Evolutionary conservation across 768 basidiomycete genomes (phyloP).

Genomic region (Calocybe cyanea): DNA sequence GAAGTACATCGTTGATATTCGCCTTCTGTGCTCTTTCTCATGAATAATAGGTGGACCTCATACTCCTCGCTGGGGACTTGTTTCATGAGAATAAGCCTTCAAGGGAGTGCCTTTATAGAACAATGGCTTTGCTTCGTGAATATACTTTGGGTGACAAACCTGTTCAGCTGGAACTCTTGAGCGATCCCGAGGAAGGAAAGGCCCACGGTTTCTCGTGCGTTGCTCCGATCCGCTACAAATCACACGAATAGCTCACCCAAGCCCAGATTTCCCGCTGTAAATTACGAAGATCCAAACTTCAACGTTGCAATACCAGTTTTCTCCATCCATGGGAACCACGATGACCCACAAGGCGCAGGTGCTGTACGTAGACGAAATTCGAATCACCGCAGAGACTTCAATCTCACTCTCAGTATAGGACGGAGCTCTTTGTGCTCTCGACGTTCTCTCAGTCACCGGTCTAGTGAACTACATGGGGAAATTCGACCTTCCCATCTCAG

Average conservation of each 20-base stretch:
- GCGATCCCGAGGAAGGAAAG: slow-evolving; percentile 90
- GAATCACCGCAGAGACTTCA: not conserved
- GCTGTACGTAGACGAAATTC: slow-evolving; percentile 50
- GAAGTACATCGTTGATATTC: slow-evolving; percentile 50
- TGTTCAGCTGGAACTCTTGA: slow-evolving; percentile 86
- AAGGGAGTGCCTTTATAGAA: slow-evolving; percentile 83
- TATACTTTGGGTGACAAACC: slow-evolving; percentile 87
- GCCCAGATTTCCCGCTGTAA: slow-evolving; percentile 87
- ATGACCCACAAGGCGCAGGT: slow-evolving; percentile 96
- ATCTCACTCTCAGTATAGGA: slow-evolving; percentile 46
- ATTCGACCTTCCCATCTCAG: slow-evolving; percentile 77
- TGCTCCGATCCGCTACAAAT: not conserved
- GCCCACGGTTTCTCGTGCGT: slow-evolving; percentile 80
- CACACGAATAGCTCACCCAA: slow-evolving; percentile 1
- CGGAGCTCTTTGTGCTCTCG: slow-evolving; percentile 93
- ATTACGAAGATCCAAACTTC: slow-evolving; percentile 95
- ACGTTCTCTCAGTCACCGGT: slow-evolving; percentile 90
- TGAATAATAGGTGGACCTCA: slow-evolving; percentile 78
- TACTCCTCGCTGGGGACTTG: slow-evolving; percentile 91
- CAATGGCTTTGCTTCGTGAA: slow-evolving; percentile 85
- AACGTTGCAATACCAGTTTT: slow-evolving; percentile 97
- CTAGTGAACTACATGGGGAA: slow-evolving; percentile 98
- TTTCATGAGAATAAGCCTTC: slow-evolving; percentile 98
- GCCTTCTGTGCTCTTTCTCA: slow-evolving; percentile 5
- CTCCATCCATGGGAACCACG: slow-evolving; percentile 99